Conservation (phyloP, 2,329 filamentous ascomycete species). For the Corinectria fuckeliana region DNA sequence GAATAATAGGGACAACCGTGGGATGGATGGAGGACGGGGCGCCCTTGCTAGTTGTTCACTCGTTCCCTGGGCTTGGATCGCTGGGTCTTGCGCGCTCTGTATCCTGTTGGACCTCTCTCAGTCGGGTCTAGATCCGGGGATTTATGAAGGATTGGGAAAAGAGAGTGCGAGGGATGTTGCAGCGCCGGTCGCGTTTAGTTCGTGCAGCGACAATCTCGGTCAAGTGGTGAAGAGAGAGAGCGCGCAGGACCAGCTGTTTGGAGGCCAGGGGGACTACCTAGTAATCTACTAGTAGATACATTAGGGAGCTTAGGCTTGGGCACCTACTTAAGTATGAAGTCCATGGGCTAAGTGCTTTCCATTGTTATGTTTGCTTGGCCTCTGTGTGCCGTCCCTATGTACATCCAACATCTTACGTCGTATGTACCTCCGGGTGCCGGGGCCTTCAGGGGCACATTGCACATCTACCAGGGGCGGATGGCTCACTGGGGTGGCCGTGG, state of each 20-base stretch:
- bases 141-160: background rate
- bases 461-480: slow-evolving; percentile 14
- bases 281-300: slow-evolving; percentile 12
- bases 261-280: no score
- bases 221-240: slow-evolving; percentile 5
- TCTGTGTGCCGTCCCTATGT: no score
- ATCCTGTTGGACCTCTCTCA: background rate
- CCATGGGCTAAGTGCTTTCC: no score
- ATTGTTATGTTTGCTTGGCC: background rate
- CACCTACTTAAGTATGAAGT: no score
- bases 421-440: slow-evolving; percentile 18
- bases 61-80: slow-evolving; percentile 8
- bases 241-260: background rate
- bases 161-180: slow-evolving; percentile 1
- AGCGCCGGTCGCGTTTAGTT: background rate
- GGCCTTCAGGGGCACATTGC: slow-evolving; percentile 35
- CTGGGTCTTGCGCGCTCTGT: background rate
- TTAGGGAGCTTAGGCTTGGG: slow-evolving; percentile 2
- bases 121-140: slow-evolving; percentile 2
- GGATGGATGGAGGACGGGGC: background rate
- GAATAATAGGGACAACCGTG: slow-evolving; percentile 1
- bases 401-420: background rate
- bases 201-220: background rate
- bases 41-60: slow-evolving; percentile 4
- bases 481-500: background rate